Evolutionary conservation across 768 basidiomycete genomes (phyloP).

Genomic region (Dacryopinax spathularia): DNA sequence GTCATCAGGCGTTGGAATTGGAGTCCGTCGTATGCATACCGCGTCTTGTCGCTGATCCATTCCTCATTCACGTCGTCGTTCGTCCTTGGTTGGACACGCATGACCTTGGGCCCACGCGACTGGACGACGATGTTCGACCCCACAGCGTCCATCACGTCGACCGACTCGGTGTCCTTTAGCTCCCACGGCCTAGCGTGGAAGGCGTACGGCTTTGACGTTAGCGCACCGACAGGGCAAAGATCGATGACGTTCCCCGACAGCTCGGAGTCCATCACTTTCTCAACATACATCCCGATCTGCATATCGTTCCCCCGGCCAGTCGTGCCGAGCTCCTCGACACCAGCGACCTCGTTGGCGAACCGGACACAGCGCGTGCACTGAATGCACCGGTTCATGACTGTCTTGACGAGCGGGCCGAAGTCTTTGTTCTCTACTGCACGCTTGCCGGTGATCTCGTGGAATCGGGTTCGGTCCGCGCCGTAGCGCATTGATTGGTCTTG

Average conservation of each 20-base stretch:
- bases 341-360: conserved; percentile 98
- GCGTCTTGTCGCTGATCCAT: conserved; percentile 99
- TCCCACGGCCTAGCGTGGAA: conserved; percentile 98
- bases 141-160: conserved; percentile 90
- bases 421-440: conserved; percentile 98
- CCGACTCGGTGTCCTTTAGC: conserved; percentile 90
- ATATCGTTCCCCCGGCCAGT: conserved; percentile 96
- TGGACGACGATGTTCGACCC: conserved; percentile 95
- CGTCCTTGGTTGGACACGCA: conserved; percentile 90
- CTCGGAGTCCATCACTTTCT: conserved; percentile 95
- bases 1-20: conserved; percentile 89
- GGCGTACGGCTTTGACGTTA: conserved; percentile 97
- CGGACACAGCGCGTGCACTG: conserved; percentile 98
- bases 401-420: conserved; percentile 94
- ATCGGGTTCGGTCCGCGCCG: conserved; percentile 90
- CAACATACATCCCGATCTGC: conserved; percentile 96
- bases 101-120: conserved; percentile 87
- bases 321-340: conserved; percentile 92
- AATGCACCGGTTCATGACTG: conserved; percentile 96
- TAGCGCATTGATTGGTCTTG: conserved; percentile 99
- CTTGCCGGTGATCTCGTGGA: conserved; percentile 97
- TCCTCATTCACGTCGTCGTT: conserved; percentile 99
- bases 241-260: conserved; percentile 95
- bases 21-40: conserved; percentile 90
- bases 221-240: conserved; percentile 93